Conservation (phyloP, 164 flowering plant species). For the Magnolia kwangsiensis region DNA sequence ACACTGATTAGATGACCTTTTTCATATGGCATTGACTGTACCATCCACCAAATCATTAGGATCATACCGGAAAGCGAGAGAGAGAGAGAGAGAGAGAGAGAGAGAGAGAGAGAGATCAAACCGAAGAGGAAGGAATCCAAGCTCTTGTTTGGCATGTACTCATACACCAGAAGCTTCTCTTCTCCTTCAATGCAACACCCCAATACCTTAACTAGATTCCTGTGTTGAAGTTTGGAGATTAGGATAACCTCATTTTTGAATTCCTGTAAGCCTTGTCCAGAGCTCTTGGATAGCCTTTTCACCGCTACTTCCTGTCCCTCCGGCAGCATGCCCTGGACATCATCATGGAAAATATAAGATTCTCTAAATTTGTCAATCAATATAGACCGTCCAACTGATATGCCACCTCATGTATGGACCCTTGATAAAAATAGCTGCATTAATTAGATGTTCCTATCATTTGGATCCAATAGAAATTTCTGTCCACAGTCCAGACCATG, state of each 20-base stretch:
- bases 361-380: neutral
- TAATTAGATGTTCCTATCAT: neutral
- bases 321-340: conserved; percentile 25
- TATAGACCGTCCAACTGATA: neutral
- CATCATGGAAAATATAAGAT: neutral
- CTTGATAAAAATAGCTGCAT: neutral
- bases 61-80: too few relatives aligned
- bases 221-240: conserved; percentile 41
- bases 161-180: conserved; percentile 41
- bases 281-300: conserved; percentile 36
- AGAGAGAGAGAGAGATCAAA: neutral
- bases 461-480: too few relatives aligned
- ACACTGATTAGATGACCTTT: too few relatives aligned
- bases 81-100: neutral
- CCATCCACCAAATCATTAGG: too few relatives aligned
- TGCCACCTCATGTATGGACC: neutral
- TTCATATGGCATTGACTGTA: too few relatives aligned
- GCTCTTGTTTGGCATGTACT: conserved; percentile 34
- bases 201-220: conserved; percentile 38
- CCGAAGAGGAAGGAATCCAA: conserved; percentile 33
- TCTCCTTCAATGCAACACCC: conserved; percentile 34
- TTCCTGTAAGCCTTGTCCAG: conserved; percentile 36
- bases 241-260: conserved; percentile 34
- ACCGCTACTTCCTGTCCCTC: conserved; percentile 39
- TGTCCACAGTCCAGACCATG: too few relatives aligned